phyloP scores from a whole-genome alignment of 2,329 filamentous ascomycete species.

The Stenocarpella maydis region DNA sequence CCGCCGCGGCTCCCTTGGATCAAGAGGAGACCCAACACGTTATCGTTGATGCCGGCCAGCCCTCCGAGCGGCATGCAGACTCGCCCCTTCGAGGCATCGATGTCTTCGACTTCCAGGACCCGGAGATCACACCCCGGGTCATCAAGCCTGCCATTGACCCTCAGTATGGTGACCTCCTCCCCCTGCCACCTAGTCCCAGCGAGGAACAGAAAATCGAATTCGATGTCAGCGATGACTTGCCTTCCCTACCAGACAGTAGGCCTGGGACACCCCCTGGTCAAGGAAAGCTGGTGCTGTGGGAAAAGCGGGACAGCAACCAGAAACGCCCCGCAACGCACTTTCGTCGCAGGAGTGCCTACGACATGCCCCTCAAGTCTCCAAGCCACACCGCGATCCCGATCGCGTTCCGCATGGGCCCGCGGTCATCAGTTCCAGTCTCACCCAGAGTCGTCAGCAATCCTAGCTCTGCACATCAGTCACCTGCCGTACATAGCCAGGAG shows the following conservation, averaged over 20 bases:
- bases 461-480: constrained; percentile 42
- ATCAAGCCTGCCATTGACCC: constrained; percentile 74
- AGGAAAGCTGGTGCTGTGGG: constrained; percentile 51
- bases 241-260: constrained; percentile 66
- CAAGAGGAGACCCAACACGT: constrained; percentile 37
- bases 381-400: constrained; percentile 67
- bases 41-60: constrained; percentile 22
- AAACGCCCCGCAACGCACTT: constrained; percentile 45
- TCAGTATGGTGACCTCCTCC: constrained; percentile 70
- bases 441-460: constrained; percentile 51
- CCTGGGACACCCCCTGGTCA: constrained; percentile 62
- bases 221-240: constrained; percentile 52
- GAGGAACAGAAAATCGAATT: constrained; percentile 52
- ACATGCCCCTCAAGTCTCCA: constrained; percentile 58
- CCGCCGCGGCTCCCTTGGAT: constrained; percentile 54
- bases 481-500: constrained; percentile 24
- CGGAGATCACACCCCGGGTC: constrained; percentile 64
- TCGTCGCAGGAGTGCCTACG: constrained; percentile 59
- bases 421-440: constrained; percentile 52
- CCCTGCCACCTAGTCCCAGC: constrained; percentile 68
- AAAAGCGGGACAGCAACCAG: constrained; percentile 42
- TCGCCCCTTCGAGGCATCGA: constrained; percentile 43
- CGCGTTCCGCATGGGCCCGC: constrained; percentile 60
- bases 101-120: constrained; percentile 52
- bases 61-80: constrained; percentile 35